Evolutionary conservation across 306 rosid genomes (phyloP).

Genomic region (Neltuma alba): DNA sequence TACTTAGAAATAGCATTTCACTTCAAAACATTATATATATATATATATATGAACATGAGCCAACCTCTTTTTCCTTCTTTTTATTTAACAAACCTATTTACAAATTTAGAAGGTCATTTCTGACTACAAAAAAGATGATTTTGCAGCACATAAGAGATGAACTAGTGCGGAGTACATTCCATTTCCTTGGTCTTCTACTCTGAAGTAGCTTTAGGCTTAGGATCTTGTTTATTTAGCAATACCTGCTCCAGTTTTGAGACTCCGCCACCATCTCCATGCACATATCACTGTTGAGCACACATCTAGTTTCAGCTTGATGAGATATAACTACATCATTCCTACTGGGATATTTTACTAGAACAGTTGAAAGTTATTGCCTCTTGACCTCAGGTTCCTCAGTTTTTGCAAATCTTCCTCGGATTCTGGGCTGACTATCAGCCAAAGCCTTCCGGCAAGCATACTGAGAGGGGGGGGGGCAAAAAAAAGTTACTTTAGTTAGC

Average conservation of each 20-base stretch:
- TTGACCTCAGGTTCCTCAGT: constrained; percentile 69
- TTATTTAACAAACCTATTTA: constrained; percentile 82
- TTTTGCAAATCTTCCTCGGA: constrained; percentile 98
- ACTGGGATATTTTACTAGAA: constrained; percentile 25
- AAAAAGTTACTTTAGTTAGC: neutral
- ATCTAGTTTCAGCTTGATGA: constrained; percentile 39
- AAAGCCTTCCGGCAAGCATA: constrained; percentile 99
- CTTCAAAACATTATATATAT: constrained; percentile 23
- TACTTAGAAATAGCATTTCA: constrained; percentile 8
- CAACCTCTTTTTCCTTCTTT: constrained; percentile 33
- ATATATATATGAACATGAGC: constrained; percentile 39
- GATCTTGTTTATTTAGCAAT: constrained; percentile 42
- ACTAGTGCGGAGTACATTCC: constrained; percentile 27
- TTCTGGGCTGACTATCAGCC: constrained; percentile 97
- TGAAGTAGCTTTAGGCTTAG: neutral
- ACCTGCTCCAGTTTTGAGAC: constrained; percentile 33
- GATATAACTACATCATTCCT: constrained; percentile 52
- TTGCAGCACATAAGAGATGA: constrained; percentile 41
- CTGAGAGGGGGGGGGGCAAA: constrained; percentile 40
- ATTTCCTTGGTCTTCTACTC: neutral
- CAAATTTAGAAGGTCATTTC: constrained; percentile 48
- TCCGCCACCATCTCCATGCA: constrained; percentile 25
- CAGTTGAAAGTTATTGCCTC: constrained; percentile 52
- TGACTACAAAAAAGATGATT: constrained; percentile 37
- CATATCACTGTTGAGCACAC: constrained; percentile 25